These are phyloP conservation scores for Eimeria acervulina DNA, from an alignment of 169 alveolate genomes.

Conservation along the genomic window DNA sequence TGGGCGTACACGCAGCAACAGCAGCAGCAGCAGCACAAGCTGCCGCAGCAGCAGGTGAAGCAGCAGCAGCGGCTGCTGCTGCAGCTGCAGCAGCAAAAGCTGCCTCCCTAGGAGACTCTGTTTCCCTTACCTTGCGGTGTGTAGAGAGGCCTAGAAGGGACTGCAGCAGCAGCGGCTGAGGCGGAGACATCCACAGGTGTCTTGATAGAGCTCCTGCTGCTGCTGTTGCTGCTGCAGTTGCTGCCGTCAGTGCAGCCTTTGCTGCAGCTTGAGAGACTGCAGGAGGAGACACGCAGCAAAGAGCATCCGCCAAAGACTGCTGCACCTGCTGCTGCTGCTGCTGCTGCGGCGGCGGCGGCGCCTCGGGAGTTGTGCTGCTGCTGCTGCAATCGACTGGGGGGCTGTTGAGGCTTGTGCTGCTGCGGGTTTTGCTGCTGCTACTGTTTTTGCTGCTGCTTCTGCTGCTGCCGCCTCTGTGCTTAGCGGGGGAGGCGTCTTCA, in stretches of 20 bases:
- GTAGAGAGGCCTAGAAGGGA: slow-evolving; percentile 42
- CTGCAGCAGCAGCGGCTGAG: slow-evolving; percentile 68
- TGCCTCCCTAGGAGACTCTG: background rate
- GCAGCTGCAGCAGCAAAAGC: slow-evolving; percentile 10
- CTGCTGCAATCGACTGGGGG: background rate
- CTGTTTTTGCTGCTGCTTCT: background rate
- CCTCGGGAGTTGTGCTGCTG: background rate
- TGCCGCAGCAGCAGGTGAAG: slow-evolving; percentile 28
- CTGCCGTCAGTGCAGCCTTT: slow-evolving; percentile 47
- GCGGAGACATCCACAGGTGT: slow-evolving; percentile 14
- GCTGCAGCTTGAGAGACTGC: slow-evolving; percentile 33
- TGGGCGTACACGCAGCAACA: slow-evolving; percentile 19
- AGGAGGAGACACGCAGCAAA: slow-evolving; percentile 7
- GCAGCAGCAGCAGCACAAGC: slow-evolving; percentile 30
- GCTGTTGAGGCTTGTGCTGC: background rate
- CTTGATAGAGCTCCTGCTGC: slow-evolving; percentile 17
- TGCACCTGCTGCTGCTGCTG: slow-evolving; percentile 18
- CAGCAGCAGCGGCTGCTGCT: slow-evolving; percentile 11
- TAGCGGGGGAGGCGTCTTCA: background rate
- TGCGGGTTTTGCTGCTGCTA: slow-evolving; percentile 9
- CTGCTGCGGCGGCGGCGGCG: background rate
- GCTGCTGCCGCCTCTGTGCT: background rate
- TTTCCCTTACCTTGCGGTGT: slow-evolving; percentile 36
- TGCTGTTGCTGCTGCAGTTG: slow-evolving; percentile 53
- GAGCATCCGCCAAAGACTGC: background rate